Base-by-base conservation (phyloP, 2,329 filamentous ascomycete genomes). In the Cercospora sp. region DNA sequence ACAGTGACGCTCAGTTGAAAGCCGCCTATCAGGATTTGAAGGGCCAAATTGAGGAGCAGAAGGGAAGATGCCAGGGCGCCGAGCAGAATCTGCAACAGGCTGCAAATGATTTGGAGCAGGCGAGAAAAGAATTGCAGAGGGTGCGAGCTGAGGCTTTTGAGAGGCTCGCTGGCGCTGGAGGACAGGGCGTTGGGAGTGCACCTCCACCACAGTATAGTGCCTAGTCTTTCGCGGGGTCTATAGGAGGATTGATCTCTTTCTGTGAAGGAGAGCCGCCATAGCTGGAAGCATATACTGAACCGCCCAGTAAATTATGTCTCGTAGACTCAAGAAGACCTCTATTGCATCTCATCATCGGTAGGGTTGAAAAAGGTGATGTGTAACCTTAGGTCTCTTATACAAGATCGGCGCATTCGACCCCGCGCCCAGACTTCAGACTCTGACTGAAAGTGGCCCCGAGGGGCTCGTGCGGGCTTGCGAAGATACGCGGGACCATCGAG, bases 91-190 rank as follows among this genome's bases (percentile, higher is more conserved):
- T 72, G 51, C 66, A 68, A 58, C 57, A 72, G 30, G 75, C 73
- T 4, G 62, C 51, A 0, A 60, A 39, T 10, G 64, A 69, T 30
- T 48, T 77, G 48, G 72, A 77, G 26, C 58, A 68, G 4, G 72
- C 71, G 20, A 71, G 75, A 28, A 48, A 45, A 51, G 72, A 76
- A 66, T 64, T 77, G 69, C 75, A 77, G 67, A 69, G 70, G 20
- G 72, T 77, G 42, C 70, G 75, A 55, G 75, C 72, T 9, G 73
- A 78, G 69, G 75, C 74, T 0, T 78, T 77, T 65, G 71, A 72
- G 66, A 71, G 65, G 28, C 45, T 76, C 45, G 69, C 68, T 39
- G 70, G 68, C 20, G 45, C 18, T 2, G 67, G 36, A 13, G 60
- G 48, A 53, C 31, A 18, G 33, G 53, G 23, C 20, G 31, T 33